phyloP scores from a whole-genome alignment of 2,329 filamentous ascomycete genomes.

The Simplicillium sp. region DNA sequence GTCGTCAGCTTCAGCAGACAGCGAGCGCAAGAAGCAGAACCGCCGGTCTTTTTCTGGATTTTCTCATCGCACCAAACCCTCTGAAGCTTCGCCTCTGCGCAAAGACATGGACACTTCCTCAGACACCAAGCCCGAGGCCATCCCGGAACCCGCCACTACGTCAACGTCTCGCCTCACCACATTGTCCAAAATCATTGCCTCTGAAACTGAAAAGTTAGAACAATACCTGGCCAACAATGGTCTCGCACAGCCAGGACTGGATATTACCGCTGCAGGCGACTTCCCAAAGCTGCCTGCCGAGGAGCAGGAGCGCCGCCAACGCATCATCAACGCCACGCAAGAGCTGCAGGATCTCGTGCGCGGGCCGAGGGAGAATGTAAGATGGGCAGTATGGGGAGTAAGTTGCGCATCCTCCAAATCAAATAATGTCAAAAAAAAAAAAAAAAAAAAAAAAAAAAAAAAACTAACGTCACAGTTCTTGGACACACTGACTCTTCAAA shows the following conservation, averaged over 20 bases:
- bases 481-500: constrained; percentile 38
- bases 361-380: constrained; percentile 39
- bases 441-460: not conserved
- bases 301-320: constrained; percentile 32
- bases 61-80: constrained; percentile 5
- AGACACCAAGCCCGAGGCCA: constrained; percentile 1
- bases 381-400: constrained; percentile 44
- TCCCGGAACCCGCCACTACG: no score
- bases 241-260: constrained; percentile 33
- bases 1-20: constrained; percentile 10
- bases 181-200: constrained; percentile 36
- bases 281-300: constrained; percentile 38
- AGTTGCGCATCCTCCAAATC: constrained; percentile 20
- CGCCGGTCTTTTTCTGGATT: constrained; percentile 21
- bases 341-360: constrained; percentile 37
- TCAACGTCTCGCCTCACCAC: constrained; percentile 5
- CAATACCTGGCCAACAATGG: constrained; percentile 32
- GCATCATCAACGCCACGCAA: constrained; percentile 37
- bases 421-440: no score
- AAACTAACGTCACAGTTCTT: constrained; percentile 27
- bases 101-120: constrained; percentile 12
- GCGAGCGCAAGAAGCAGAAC: constrained; percentile 22
- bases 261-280: constrained; percentile 30
- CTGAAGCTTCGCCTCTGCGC: not conserved
- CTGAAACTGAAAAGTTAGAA: constrained; percentile 40